phyloP scores from a whole-genome alignment of 1,139 yeast genomes.

The Chernovozyma aurita region DNA sequence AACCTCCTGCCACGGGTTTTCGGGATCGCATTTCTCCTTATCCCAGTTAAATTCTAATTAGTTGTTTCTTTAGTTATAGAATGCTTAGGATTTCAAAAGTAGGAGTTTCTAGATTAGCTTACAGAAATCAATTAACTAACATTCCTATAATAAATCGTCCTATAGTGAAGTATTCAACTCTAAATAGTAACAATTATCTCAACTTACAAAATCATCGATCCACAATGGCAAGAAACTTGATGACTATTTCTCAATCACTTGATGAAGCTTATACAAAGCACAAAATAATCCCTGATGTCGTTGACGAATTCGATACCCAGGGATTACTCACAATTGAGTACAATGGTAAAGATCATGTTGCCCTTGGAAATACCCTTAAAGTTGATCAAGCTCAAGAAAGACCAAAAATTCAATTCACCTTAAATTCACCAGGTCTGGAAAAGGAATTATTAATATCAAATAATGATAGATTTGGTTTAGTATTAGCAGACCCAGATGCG shows the following conservation, averaged over 20 bases:
- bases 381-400: constrained; percentile 59
- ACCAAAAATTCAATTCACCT: constrained; percentile 67
- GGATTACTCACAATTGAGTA: constrained; percentile 46
- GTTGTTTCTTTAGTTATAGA: not conserved
- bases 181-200: not conserved
- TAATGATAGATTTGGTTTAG: constrained; percentile 63
- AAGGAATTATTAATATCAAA: constrained; percentile 36
- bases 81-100: not conserved
- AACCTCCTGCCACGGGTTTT: too few relatives aligned
- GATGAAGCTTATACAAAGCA: constrained; percentile 58
- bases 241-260: constrained; percentile 62
- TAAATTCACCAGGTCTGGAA: constrained; percentile 42
- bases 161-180: too few relatives aligned
- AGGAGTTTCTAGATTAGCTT: not conserved
- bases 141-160: not conserved
- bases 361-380: constrained; percentile 72
- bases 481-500: constrained; percentile 91
- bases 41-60: not conserved
- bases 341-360: constrained; percentile 56
- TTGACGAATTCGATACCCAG: constrained; percentile 42
- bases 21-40: not conserved
- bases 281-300: constrained; percentile 61
- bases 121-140: not conserved
- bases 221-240: constrained; percentile 27
- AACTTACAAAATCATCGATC: not conserved